Conservation (phyloP, 2,329 filamentous ascomycete genomes). For the Hymenoscyphus fraxineus region DNA sequence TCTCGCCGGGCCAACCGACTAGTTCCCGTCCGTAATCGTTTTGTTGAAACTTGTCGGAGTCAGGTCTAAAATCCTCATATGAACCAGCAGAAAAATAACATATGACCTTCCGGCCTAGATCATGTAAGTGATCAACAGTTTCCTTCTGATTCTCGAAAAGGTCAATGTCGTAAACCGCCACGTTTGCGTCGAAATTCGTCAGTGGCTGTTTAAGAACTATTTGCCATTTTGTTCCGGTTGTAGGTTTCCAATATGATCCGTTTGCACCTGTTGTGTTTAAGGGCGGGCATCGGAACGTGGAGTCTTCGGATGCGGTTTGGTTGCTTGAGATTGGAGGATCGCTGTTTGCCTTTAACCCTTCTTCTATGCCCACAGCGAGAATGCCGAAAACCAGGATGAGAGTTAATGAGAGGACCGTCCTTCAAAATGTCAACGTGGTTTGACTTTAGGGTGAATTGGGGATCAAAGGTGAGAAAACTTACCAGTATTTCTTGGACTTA, state of each 20-base stretch:
- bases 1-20: slow-evolving; percentile 62
- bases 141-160: slow-evolving; percentile 42
- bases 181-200: slow-evolving; percentile 16
- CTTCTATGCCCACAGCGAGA: not conserved
- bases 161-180: slow-evolving; percentile 38
- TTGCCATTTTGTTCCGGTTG: slow-evolving; percentile 14
- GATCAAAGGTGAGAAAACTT: not conserved
- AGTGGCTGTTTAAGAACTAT: slow-evolving; percentile 9
- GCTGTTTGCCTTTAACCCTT: not conserved
- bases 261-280: not conserved
- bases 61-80: slow-evolving; percentile 59
- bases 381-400: not conserved
- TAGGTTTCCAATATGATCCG: slow-evolving; percentile 11
- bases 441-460: too few species aligned
- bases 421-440: too few species aligned
- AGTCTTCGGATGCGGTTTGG: not conserved
- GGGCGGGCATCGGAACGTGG: not conserved
- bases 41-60: slow-evolving; percentile 48
- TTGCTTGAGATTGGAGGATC: not conserved
- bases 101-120: slow-evolving; percentile 55
- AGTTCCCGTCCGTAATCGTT: slow-evolving; percentile 55
- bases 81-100: slow-evolving; percentile 73
- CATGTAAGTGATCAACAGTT: slow-evolving; percentile 45
- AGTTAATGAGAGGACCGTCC: too few species aligned
- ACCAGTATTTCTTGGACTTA: not conserved